Base-by-base conservation (phyloP, 305 asterid genomes). In the Fraxinus angustifolia region DNA sequence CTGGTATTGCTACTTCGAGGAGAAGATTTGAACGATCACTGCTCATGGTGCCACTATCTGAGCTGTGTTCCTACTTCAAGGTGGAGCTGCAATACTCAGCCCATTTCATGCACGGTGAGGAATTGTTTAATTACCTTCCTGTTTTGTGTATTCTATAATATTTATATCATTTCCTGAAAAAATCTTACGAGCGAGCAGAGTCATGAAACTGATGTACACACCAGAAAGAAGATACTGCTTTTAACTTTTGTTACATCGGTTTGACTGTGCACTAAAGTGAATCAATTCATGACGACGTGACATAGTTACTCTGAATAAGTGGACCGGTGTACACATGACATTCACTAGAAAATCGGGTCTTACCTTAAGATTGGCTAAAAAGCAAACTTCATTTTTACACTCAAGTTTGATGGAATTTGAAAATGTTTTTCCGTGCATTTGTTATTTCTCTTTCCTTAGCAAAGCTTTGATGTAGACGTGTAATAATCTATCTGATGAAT, bases 1-100 rank as follows among this genome's bases (percentile, higher is more conserved):
- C 17, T 90, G 82, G 89, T 87, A 45, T 58, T 90, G 88, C 91
- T 91, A 73, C 88, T 90, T 12, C 92, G 88, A 0, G 91, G 91
- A 2, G 95, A 83, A 83, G 90, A 91, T 82, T 76, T 89, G 67
- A 90, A 91, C 33, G 89, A 91, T 38, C 89, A 85, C 80, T 91
- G 95, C 86, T 88, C 91, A 6, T 91, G 95, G 95, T 91, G 93
- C 82, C 95, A 90, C 79, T 91, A 91, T 77, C 87, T 91, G 67
- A 91, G 92, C 7, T 90, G 95, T 7, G 90, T 90, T 76, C 95
- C 95, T 35, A 88, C 93, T 35, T 85, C 91, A 0, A 84, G 87
- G 80, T 91, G 95, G 93, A 90, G 84, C 71, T 91, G 95, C 86
- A 87, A 91, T 82, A 83, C 88, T 2, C 89, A 82, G 75, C 89